Percentiles rank a stretch among this genome's conserved stretches.
Conservation (phyloP, 2,329 filamentous ascomycete species). For the Curvularia verruculosa region DNA sequence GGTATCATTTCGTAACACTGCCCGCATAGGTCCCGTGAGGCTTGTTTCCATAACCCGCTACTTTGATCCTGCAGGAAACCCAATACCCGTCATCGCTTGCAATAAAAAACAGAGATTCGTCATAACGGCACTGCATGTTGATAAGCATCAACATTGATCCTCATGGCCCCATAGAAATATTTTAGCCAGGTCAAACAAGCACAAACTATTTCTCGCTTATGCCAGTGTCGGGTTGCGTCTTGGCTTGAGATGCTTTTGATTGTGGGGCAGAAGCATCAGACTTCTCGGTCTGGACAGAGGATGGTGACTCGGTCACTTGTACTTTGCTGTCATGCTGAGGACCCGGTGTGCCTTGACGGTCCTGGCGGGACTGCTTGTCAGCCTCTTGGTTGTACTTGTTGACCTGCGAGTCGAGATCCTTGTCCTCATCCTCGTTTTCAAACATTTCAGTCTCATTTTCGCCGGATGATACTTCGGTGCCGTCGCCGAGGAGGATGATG, state of each 20-base stretch:
- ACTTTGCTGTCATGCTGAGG: slow-evolving; percentile 25
- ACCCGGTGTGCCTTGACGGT: slow-evolving; percentile 37
- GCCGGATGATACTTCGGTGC: slow-evolving; percentile 88
- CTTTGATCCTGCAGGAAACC: slow-evolving; percentile 29
- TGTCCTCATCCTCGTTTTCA: slow-evolving; percentile 84
- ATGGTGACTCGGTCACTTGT: slow-evolving; percentile 44
- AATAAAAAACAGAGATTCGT: slow-evolving; percentile 19
- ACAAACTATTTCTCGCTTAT: slow-evolving; percentile 32
- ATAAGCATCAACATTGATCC: slow-evolving; percentile 6
- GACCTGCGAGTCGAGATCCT: slow-evolving; percentile 84
- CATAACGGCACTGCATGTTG: slow-evolving; percentile 23
- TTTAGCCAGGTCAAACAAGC: slow-evolving; percentile 12
- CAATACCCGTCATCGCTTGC: slow-evolving; percentile 20
- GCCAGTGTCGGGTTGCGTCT: slow-evolving; percentile 25
- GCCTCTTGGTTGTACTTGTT: slow-evolving; percentile 61
- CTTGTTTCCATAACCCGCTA: slow-evolving; percentile 31
- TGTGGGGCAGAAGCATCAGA: slow-evolving; percentile 29
- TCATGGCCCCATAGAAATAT: slow-evolving; percentile 1
- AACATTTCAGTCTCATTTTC: slow-evolving; percentile 93
- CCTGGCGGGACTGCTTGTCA: slow-evolving; percentile 26
- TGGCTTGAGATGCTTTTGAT: slow-evolving; percentile 24
- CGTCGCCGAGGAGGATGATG: slow-evolving; percentile 94
- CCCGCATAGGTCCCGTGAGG: slow-evolving; percentile 27
- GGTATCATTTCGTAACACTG: slow-evolving; percentile 48
- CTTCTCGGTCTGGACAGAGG: slow-evolving; percentile 48